Evolutionary conservation across 208 protist species (phyloP).

Genomic region (Trypanosoma conorhini): DNA sequence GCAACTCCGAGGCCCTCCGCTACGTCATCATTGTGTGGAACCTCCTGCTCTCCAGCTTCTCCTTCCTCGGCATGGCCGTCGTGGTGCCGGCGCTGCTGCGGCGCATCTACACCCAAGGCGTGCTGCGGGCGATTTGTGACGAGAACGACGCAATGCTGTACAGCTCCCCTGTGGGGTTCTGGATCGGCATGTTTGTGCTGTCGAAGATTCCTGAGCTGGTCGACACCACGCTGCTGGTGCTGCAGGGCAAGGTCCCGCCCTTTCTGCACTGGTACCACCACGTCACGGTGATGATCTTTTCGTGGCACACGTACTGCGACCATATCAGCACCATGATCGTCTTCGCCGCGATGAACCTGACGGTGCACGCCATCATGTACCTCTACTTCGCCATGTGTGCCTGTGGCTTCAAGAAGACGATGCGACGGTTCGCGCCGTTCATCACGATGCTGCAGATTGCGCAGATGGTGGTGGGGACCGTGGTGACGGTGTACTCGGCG

Average conservation of each 20-base stretch:
- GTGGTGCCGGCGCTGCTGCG: conserved; percentile 18
- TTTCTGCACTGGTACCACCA: conserved; percentile 84
- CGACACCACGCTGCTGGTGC: conserved; percentile 74
- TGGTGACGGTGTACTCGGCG: conserved; percentile 58
- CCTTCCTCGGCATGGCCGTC: conserved; percentile 33
- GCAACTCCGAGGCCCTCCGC: conserved; percentile 21
- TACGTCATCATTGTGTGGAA: conserved; percentile 47
- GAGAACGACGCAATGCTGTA: conserved; percentile 19
- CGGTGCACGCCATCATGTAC: conserved; percentile 52
- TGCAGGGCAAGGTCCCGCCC: conserved; percentile 59
- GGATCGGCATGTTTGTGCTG: conserved; percentile 46
- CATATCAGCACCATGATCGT: conserved; percentile 18
- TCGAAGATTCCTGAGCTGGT: conserved; percentile 67
- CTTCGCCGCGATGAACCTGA: conserved; percentile 49
- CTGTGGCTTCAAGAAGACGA: conserved; percentile 47
- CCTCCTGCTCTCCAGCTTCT: conserved; percentile 43
- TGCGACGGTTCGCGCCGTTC: conserved; percentile 70
- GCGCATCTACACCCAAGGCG: background rate
- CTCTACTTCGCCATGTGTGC: conserved; percentile 90
- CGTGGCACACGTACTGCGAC: conserved; percentile 44
- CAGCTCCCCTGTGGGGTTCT: conserved; percentile 35
- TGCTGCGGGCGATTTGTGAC: conserved; percentile 26
- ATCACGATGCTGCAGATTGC: conserved; percentile 88
- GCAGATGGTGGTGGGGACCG: conserved; percentile 93
- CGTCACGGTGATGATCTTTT: conserved; percentile 43